These are phyloP conservation scores for Rhipidocladum racemiflorum DNA, from an alignment of 176 grass and related monocot genomes.

Conservation along the genomic window DNA sequence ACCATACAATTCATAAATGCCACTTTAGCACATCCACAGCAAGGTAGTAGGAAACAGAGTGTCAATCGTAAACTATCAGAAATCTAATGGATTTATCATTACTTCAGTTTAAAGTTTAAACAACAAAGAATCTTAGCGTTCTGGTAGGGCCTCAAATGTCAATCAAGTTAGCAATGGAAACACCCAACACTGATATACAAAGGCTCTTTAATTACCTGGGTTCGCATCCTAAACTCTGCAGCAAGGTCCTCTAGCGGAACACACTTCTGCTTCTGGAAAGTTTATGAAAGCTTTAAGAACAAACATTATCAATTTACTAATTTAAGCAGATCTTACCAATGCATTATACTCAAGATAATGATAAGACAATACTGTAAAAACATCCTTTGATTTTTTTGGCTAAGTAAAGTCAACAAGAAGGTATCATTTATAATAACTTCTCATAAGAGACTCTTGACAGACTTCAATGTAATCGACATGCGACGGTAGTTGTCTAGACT, in stretches of 20 bases:
- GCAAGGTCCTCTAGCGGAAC: slow-evolving; percentile 92
- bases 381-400: slow-evolving; percentile 14
- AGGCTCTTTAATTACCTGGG: slow-evolving; percentile 55
- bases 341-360: not conserved
- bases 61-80: not conserved
- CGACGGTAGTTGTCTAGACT: not conserved
- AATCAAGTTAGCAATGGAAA: not conserved
- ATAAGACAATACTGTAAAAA: not conserved
- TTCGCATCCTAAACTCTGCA: slow-evolving; percentile 84
- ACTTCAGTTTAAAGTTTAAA: not conserved
- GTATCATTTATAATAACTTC: not conserved
- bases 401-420: not conserved
- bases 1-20: not conserved
- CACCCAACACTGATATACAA: not conserved
- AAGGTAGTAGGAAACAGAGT: slow-evolving; percentile 1
- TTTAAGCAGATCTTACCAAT: not conserved
- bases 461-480: not conserved
- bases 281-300: not conserved
- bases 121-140: not conserved
- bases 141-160: not conserved
- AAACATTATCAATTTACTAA: slow-evolving; percentile 14
- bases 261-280: slow-evolving; percentile 82
- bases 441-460: not conserved
- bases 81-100: not conserved
- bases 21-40: not conserved